A percentile compares a stretch with the other conserved stretches of the same genome.
phyloP scores from a whole-genome alignment of 306 rosid species.

The Datisca glomerata region DNA sequence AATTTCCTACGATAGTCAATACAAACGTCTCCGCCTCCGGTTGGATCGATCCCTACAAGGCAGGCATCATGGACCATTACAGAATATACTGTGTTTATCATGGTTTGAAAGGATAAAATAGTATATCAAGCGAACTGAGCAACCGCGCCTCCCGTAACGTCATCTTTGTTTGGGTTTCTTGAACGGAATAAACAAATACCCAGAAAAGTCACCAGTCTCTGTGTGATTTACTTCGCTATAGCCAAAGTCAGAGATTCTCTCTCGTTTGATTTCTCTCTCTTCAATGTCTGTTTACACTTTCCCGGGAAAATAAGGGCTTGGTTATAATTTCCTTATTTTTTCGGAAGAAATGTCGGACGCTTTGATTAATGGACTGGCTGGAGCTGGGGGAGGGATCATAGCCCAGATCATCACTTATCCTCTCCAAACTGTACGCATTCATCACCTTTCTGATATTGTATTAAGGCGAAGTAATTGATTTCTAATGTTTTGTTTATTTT shows the following conservation, averaged over 20 bases:
- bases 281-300: not conserved
- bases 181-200: too few relatives aligned
- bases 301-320: constrained; percentile 1
- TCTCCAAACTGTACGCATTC: constrained; percentile 61
- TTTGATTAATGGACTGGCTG: constrained; percentile 89
- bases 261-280: not conserved
- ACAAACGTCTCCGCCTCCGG: too few relatives aligned
- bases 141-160: too few relatives aligned
- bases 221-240: too few relatives aligned
- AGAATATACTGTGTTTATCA: too few relatives aligned
- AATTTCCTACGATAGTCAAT: too few relatives aligned
- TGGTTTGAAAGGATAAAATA: too few relatives aligned
- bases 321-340: not conserved
- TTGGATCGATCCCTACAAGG: too few relatives aligned
- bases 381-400: constrained; percentile 98
- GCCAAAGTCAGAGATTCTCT: not conserved
- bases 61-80: too few relatives aligned
- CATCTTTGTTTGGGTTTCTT: too few relatives aligned
- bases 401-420: constrained; percentile 97
- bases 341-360: constrained; percentile 73
- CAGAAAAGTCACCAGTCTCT: too few relatives aligned
- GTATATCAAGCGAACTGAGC: too few relatives aligned
- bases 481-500: not conserved
- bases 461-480: not conserved
- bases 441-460: not conserved